A percentile compares a stretch with the other conserved stretches of the same genome.
These are phyloP conservation scores for Coelastrella sp. DNA, from an alignment of 139 green algal species.

Conservation along the genomic window DNA sequence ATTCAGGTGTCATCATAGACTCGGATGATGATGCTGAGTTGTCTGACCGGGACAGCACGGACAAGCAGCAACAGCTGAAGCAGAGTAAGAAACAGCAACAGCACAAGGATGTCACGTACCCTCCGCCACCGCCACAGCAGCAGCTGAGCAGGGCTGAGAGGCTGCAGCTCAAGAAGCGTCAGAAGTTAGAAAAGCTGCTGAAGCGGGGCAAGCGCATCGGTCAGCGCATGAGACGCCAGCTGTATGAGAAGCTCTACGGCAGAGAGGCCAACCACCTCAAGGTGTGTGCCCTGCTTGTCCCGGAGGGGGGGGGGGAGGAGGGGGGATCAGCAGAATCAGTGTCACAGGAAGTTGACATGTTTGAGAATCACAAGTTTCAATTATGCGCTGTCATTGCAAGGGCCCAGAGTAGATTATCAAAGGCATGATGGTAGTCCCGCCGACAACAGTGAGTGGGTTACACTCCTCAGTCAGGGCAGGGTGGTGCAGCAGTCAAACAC, in stretches of 20 bases:
- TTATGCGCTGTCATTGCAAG: no score
- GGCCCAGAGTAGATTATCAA: no score
- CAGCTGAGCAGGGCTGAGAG: constrained; percentile 21
- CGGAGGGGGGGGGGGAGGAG: no score
- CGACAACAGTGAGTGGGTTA: no score
- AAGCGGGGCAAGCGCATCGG: constrained; percentile 60
- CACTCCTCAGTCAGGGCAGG: no score
- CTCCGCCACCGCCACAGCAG: constrained; percentile 7
- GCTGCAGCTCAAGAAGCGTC: constrained; percentile 4
- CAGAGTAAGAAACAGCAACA: neutral
- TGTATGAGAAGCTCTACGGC: constrained; percentile 63
- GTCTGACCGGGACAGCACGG: neutral
- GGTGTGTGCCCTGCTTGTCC: neutral
- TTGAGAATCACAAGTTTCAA: no score
- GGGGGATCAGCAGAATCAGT: no score
- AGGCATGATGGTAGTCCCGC: no score
- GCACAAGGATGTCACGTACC: neutral
- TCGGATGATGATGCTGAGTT: neutral
- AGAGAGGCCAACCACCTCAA: constrained; percentile 48
- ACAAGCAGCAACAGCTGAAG: neutral
- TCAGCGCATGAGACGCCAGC: constrained; percentile 60
- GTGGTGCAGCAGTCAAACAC: no score
- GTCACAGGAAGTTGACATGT: no score
- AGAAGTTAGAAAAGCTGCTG: constrained; percentile 41
- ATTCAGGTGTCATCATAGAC: neutral